These are phyloP conservation scores for Cryptosporidium andersoni DNA, from an alignment of 169 alveolate species.

Conservation along the genomic window DNA sequence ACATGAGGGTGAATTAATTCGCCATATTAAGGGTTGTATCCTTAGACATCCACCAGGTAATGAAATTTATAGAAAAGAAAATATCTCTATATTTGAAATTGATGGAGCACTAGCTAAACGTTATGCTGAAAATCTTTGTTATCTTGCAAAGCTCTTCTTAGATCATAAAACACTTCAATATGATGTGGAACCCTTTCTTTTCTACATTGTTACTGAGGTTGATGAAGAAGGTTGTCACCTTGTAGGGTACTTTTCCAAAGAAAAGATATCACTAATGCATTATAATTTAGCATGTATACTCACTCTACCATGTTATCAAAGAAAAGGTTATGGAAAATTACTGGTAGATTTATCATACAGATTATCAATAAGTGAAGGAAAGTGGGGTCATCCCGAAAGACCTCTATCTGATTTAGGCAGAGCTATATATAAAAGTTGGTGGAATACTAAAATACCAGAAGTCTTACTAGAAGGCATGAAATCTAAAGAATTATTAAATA, in stretches of 20 bases:
- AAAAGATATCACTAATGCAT: conserved; percentile 84
- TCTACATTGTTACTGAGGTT: conserved; percentile 94
- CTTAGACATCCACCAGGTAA: conserved; percentile 98
- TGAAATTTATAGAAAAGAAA: conserved; percentile 95
- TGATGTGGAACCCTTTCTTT: conserved; percentile 82
- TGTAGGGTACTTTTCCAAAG: conserved; percentile 90
- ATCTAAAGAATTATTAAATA: neutral
- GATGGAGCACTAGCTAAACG: conserved; percentile 92
- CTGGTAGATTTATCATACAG: conserved; percentile 88
- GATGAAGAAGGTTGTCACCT: conserved; percentile 87
- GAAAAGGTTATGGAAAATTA: conserved; percentile 91
- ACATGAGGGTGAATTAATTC: conserved; percentile 83
- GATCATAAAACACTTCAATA: conserved; percentile 95
- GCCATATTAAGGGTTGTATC: conserved; percentile 88
- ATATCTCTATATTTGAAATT: conserved; percentile 93
- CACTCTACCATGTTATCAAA: conserved; percentile 89
- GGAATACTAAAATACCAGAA: conserved; percentile 90
- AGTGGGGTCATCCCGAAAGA: conserved; percentile 96
- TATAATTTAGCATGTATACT: conserved; percentile 87
- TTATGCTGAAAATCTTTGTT: conserved; percentile 96
- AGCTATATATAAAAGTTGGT: conserved; percentile 93
- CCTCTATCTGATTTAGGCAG: conserved; percentile 97
- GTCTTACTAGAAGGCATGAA: conserved; percentile 7
- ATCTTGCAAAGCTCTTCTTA: conserved; percentile 93
- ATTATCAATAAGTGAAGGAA: conserved; percentile 90